Base-by-base conservation (phyloP, 257 asterid species). In the Scutellaria barbata region DNA sequence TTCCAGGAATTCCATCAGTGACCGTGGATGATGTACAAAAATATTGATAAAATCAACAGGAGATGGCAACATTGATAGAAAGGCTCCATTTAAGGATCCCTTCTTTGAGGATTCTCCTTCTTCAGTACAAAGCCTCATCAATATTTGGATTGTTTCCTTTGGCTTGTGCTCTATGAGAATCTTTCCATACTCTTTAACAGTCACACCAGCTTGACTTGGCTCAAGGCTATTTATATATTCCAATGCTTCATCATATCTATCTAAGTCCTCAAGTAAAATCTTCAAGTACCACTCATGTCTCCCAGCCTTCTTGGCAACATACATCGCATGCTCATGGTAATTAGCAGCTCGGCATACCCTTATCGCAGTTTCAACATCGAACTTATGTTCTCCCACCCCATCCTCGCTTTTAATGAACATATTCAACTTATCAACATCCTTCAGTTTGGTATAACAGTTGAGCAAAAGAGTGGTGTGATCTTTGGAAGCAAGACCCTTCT, bases 321-420 rank as follows among this genome's bases (percentile, higher is more conserved):
- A 94, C 96, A 94, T 91, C 10, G 99, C 99, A 80, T 94, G 99
- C 81, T 94, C 99, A 46, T 91, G 96, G 83, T 94, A 94, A 80
- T 86, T 92, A 45, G 98, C 99, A 41, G 99, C 96, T 61, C 99
- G 85, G 73, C 99, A 93, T 52, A 89, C 98, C 84, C 85, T 86
- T 83, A 93, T 93, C 8, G 96, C 98, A 79, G 98, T 93, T 82
- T 94, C 99, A 10, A 87, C 96, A 72, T 94, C 99, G 76, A 91
- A 91, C 76, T 88, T 94, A 75, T 80, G 89, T 76, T 93, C 96
- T 56, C 95, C 95, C 51, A 77, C 74, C 14, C 92, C 92, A 71
- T 86, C 99, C 78, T 91, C 97, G 74, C 89, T 81, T 81, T 86
- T 94, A 75, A 94, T 88, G 79, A 94, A 94, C 66, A 86, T 43